A percentile compares a stretch with the other conserved stretches of the same genome.
phyloP scores from a whole-genome alignment of 805 yeast species.

The Candida nitratophila region DNA sequence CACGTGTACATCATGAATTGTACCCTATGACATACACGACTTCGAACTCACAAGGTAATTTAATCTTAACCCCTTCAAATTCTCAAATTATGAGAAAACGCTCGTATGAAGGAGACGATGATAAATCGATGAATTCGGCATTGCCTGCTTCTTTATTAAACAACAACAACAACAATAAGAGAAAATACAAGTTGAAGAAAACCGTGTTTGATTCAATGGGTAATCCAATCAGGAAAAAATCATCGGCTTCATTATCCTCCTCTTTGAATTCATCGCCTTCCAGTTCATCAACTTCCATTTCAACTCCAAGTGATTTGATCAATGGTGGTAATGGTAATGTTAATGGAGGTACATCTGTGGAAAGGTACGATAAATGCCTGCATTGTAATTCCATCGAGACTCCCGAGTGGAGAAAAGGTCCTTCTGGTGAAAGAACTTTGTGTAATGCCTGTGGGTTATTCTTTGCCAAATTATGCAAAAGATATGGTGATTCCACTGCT shows the following conservation, averaged over 20 bases:
- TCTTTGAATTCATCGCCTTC: background rate
- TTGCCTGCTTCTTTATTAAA: too few relatives aligned
- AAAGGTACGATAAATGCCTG: background rate
- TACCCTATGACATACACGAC: too few relatives aligned
- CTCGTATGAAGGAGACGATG: background rate
- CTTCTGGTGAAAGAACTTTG: slow-evolving; percentile 65
- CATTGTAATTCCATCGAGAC: slow-evolving; percentile 51
- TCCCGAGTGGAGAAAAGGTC: slow-evolving; percentile 84
- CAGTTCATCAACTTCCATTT: background rate
- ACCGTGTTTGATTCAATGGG: background rate
- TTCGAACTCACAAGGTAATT: too few relatives aligned
- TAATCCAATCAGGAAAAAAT: background rate
- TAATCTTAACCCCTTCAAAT: too few relatives aligned
- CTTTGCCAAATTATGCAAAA: slow-evolving; percentile 60
- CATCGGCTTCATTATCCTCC: too few relatives aligned
- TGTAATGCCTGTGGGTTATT: slow-evolving; percentile 82
- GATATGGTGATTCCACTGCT: slow-evolving; percentile 47
- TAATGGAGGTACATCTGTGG: background rate
- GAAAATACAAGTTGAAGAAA: background rate
- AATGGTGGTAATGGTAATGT: too few relatives aligned
- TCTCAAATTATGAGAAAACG: too few relatives aligned
- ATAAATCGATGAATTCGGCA: background rate
- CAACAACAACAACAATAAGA: background rate
- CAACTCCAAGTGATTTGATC: background rate
- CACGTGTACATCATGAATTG: too few relatives aligned